Evolutionary conservation across 2,329 filamentous ascomycete genomes (phyloP), one percentile per base, ranked within the genome.

Genomic region (Alternaria gansuensis): DNA sequence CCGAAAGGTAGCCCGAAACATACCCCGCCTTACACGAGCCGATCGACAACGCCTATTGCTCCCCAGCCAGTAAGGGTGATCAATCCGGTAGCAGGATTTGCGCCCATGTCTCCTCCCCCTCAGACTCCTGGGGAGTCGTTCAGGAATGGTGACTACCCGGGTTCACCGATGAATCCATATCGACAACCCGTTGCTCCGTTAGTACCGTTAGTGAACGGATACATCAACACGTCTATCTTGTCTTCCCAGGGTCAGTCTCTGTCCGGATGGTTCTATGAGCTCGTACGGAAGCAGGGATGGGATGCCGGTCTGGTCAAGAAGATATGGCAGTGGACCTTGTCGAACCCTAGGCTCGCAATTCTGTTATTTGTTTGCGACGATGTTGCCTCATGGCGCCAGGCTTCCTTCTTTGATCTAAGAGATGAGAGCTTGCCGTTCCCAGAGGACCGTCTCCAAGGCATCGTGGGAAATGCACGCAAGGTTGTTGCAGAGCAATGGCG

Each of bases 401-500:
- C 75, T 23, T 73, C 70, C 3, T 76, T 76, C 51, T 78, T 76
- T 40, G 75, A 76, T 34, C 70, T 79, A 14, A 65, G 72, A 52
- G 77, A 79, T 37, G 73, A 74, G 39, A 75, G 74, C 37, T 52
- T 79, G 26, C 77, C 77, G 1, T 78, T 77, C 40, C 62, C 70
- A 1, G 77, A 78, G 53, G 74, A 73, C 5, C 70, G 73, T 23
- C 66, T 79, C 0, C 72, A 75, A 39, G 73, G 75, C 5, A 79
- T 79, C 36, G 77, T 77, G 14, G 66, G 71, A 26, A 70, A 79
- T 58, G 70, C 77, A 21, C 70, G 68, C n/a, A 74, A 72, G 48
- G 70, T 77, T 5, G 71, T 79, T n/a, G 71, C 75, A 13, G 73
- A 75, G 53, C 77, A 79, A 50, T 79, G 77, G 77, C 73, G 75